Percentiles rank a stretch among this genome's conserved stretches.
Evolutionary conservation across 331 rosid species (phyloP).

Genomic region (Telfairia occidentalis): DNA sequence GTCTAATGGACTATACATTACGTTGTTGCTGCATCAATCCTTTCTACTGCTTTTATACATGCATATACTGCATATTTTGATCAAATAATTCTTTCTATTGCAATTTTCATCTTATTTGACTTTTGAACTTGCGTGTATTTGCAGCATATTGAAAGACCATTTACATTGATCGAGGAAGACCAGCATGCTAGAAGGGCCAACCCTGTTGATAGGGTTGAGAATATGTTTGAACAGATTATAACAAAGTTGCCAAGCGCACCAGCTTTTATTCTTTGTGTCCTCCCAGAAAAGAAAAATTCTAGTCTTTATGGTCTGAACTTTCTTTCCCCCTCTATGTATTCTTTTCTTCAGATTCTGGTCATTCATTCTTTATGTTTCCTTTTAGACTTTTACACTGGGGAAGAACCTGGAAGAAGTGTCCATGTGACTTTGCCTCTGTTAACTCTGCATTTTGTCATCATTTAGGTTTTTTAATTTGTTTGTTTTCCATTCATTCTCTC

Average conservation of each 20-base stretch:
- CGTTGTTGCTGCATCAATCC: background rate
- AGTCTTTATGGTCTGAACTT: conserved; percentile 56
- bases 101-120: background rate
- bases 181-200: conserved; percentile 35
- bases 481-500: background rate
- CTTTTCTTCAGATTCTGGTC: background rate
- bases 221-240: conserved; percentile 52
- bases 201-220: conserved; percentile 75
- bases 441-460: background rate
- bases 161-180: conserved; percentile 73
- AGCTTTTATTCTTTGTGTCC: conserved; percentile 63
- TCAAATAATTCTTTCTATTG: background rate
- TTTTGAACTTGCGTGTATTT: background rate
- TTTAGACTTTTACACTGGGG: background rate
- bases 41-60: conserved; percentile 2
- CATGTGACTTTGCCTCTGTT: background rate
- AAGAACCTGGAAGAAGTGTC: background rate
- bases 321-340: too few relatives aligned
- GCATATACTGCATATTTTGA: conserved; percentile 30
- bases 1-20: conserved; percentile 11
- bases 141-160: conserved; percentile 77
- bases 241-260: conserved; percentile 47
- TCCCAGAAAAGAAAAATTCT: conserved; percentile 73
- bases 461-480: background rate
- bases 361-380: background rate